Conservation (phyloP, 2,329 filamentous ascomycete species). For the Parascedosporium putredinis region DNA sequence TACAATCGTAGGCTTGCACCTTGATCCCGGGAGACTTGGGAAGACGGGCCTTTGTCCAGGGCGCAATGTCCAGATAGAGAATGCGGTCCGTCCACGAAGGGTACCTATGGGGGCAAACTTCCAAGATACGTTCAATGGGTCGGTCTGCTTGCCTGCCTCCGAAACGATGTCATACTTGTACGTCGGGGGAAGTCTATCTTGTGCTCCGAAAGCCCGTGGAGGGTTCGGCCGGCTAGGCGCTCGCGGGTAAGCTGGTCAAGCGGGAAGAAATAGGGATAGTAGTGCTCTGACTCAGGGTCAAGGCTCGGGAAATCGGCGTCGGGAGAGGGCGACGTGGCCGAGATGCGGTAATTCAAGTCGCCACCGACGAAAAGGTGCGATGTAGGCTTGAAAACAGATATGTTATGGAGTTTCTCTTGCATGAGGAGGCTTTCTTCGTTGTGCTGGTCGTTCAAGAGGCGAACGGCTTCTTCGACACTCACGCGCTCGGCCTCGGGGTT, state of each 20-base stretch:
- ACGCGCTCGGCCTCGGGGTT: slow-evolving; percentile 11
- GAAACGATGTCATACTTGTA: slow-evolving; percentile 68
- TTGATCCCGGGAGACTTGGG: slow-evolving; percentile 24
- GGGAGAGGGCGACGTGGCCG: slow-evolving; percentile 50
- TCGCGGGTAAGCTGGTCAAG: slow-evolving; percentile 75
- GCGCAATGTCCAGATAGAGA: slow-evolving; percentile 58
- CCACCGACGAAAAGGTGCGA: slow-evolving; percentile 79
- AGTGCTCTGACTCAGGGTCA: slow-evolving; percentile 41
- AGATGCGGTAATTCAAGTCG: slow-evolving; percentile 91
- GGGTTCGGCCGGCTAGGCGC: slow-evolving; percentile 53
- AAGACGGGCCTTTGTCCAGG: slow-evolving; percentile 30
- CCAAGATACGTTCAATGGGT: slow-evolving; percentile 39
- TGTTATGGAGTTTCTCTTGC: slow-evolving; percentile 39
- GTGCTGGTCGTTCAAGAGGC: slow-evolving; percentile 24
- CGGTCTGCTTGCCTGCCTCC: slow-evolving; percentile 13
- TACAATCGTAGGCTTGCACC: slow-evolving; percentile 59
- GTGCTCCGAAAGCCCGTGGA: slow-evolving; percentile 71
- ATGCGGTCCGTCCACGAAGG: slow-evolving; percentile 92
- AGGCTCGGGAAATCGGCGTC: slow-evolving; percentile 53
- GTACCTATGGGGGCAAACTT: slow-evolving; percentile 74
- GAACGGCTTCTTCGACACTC: slow-evolving; percentile 15
- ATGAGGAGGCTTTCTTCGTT: slow-evolving; percentile 23
- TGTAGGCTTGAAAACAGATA: slow-evolving; percentile 63
- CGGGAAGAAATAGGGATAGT: slow-evolving; percentile 58
- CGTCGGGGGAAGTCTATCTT: slow-evolving; percentile 76